phyloP scores from a whole-genome alignment of 805 yeast species.

The Jamesozyma lodderae region DNA sequence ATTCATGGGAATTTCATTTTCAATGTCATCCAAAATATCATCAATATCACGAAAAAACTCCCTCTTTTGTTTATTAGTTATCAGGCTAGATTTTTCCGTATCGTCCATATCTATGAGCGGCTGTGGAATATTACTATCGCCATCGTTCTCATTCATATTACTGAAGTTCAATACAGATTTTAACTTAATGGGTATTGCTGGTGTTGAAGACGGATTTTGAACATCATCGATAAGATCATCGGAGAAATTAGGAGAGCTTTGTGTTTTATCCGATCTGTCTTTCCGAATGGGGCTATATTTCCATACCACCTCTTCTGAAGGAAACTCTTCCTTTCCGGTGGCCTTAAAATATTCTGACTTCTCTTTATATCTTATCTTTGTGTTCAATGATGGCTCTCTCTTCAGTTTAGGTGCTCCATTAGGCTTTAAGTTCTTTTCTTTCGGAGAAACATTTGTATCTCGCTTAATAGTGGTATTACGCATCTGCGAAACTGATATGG shows the following conservation, averaged over 20 bases:
- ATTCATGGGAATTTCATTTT: slow-evolving; percentile 13
- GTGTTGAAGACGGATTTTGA: slow-evolving; percentile 26
- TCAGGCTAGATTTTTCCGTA: neutral
- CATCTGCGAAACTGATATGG: slow-evolving; percentile 27
- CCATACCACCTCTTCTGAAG: slow-evolving; percentile 29
- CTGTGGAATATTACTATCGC: neutral
- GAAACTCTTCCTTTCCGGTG: slow-evolving; percentile 7
- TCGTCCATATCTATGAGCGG: too few species aligned
- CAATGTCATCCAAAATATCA: slow-evolving; percentile 25
- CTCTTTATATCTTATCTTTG: neutral
- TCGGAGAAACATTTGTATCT: neutral
- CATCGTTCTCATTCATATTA: slow-evolving; percentile 14
- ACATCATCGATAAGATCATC: slow-evolving; percentile 7
- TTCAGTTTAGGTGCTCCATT: neutral
- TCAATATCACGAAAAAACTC: slow-evolving; percentile 23
- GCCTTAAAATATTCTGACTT: neutral
- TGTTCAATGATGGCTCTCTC: slow-evolving; percentile 1
- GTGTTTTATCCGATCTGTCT: slow-evolving; percentile 9
- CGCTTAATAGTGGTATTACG: slow-evolving; percentile 15
- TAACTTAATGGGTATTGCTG: slow-evolving; percentile 21
- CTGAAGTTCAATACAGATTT: slow-evolving; percentile 21
- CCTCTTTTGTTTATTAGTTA: neutral
- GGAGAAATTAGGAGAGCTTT: slow-evolving; percentile 13
- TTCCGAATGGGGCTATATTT: slow-evolving; percentile 20
- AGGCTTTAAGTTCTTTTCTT: neutral